Evolutionary conservation across 2,329 filamentous ascomycete genomes (phyloP), one percentile per base, ranked within the genome.

Genomic region (Metarhizium brunneum): DNA sequence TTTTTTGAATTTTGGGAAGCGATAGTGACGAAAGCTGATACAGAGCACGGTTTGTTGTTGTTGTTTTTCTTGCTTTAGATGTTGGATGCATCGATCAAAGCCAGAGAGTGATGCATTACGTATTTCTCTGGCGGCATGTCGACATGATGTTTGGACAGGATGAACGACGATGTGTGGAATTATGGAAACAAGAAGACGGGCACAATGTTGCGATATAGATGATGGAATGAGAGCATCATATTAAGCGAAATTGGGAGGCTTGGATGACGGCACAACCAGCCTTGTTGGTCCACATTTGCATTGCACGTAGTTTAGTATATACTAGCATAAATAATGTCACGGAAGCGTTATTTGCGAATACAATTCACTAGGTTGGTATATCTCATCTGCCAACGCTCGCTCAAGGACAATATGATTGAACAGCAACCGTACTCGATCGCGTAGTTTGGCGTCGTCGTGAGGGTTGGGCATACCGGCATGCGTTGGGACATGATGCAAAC

Each of bases 41-140:
- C 50, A 53, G 20, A 48, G 36, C 35, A 47, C 18, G n/a, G 32
- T 42, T 53, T 18, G 25, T 48, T 52, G 10, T 45, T 45, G 16
- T 47, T 52, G 4, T 38, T 11, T 8, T 36, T 48, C 18, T 54
- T n/a, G 5, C n/a, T 48, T 55, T 18, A n/a, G 47, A 50, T 52
- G 18, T 48, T 51, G 13, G 6, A 29, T 29, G n/a, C 47, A 35
- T 13, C 29, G 30, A 47, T 20, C 6, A 32, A 40, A 4, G 16
- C 43, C 14, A 50, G 50, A 40, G 63, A 61, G 63, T 65, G 57
- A 66, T 63, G 65, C 65, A 64, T 66, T 25, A 62, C 64, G 59
- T 63, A 66, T 59, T 47, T 50, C n/a, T 36, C 57, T 62, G 58
- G 61, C 48, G 53, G 38, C 29, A 38, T 47, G 54, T 40, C 13